Base-by-base conservation (phyloP, 352 stramenopile species). In the Globisporangium polare region DNA sequence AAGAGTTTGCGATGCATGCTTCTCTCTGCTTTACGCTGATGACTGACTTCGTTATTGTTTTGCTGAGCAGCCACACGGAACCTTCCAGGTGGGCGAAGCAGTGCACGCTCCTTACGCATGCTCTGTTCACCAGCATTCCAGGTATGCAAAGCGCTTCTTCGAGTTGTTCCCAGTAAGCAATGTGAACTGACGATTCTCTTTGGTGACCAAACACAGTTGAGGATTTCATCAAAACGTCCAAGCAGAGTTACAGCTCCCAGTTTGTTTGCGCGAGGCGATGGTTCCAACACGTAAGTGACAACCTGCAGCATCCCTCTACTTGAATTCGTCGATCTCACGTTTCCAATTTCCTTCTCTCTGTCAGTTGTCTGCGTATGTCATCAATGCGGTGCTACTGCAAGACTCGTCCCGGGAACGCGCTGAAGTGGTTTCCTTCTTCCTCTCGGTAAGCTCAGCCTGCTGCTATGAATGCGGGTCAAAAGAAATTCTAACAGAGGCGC, bases 211-310 rank as follows among this genome's bases (percentile, higher is more conserved):
- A 45, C 24, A n/a, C 43, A 94, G 84, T 94, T 12, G 76, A 84
- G 53, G 85, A 94, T 65, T 90, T 94, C n/a, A 65, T 89, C 53
- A 71, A 63, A 20, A 63, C 62, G 8, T 85, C 76, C 17, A 92
- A 89, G 54, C 72, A 73, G 7, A 50, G 62, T 15, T 78, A 86
- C 59, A 88, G 76, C 1, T 29, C 60, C 33, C 72, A 89, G 26
- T 95, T 93, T 53, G 62, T 76, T 37, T 75, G 70, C 33, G 78
- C 82, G 20, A 92, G 86, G 56, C 80, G 77, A 10, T 95, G 85
- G 85, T 94, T 94, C 59, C 85, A 94, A 56, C 83, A 95, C 63
- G 87, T 95, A 76, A 17, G 80, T 68, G 29, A 5, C n/a, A 29
- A 18, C 10, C n/a, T 39, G 8, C 8, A 24, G n/a, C 27, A 54